Conservation (phyloP, 1,284 basidiomycete species). For the Chiua sp. region DNA sequence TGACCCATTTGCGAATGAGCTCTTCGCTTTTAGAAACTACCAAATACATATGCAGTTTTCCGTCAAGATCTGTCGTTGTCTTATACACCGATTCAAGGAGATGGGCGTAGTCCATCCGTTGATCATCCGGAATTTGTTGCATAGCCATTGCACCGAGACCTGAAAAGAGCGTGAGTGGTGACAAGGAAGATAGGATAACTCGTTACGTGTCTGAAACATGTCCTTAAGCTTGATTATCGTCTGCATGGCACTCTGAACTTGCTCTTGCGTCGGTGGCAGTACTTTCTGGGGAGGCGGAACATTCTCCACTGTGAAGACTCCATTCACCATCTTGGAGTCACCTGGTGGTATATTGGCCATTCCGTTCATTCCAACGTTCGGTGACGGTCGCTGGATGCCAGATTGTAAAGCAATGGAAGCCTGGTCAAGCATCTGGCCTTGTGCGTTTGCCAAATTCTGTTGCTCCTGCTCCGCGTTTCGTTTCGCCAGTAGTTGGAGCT, state of each 20-base stretch:
- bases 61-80: constrained; percentile 50
- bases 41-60: constrained; percentile 53
- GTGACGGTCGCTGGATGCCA: constrained; percentile 24
- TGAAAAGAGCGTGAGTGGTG: constrained; percentile 15
- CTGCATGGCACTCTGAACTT: constrained; percentile 35
- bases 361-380: constrained; percentile 17
- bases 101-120: constrained; percentile 55
- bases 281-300: constrained; percentile 8
- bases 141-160: constrained; percentile 32
- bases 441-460: constrained; percentile 26
- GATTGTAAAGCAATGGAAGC: constrained; percentile 19
- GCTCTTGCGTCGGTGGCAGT: constrained; percentile 33
- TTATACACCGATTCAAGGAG: constrained; percentile 54
- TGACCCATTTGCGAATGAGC: constrained; percentile 49
- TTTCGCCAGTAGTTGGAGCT: constrained; percentile 28
- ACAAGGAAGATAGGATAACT: constrained; percentile 22
- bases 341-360: constrained; percentile 14
- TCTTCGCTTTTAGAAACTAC: constrained; percentile 52
- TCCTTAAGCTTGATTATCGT: constrained; percentile 41
- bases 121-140: constrained; percentile 52
- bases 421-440: constrained; percentile 26
- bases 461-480: constrained; percentile 31
- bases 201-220: constrained; percentile 39
- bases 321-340: constrained; percentile 31
- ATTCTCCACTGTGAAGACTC: constrained; percentile 18